Percentiles rank a stretch among this genome's conserved stretches.
These are phyloP conservation scores for Paraglomus brasilianum DNA, from an alignment of 192 early-diverging fungal genomes.

Conservation along the genomic window DNA sequence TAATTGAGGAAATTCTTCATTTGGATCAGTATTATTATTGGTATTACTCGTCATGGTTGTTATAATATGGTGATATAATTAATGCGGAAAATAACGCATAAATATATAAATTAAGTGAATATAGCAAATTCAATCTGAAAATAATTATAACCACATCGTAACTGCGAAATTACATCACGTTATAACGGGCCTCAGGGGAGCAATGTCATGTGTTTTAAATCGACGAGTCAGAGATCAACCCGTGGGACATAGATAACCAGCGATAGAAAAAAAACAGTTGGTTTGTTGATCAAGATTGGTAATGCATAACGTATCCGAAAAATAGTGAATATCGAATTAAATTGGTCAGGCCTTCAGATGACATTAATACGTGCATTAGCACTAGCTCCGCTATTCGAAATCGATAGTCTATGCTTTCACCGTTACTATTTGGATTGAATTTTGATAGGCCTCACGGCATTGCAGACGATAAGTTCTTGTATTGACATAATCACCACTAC, in stretches of 20 bases:
- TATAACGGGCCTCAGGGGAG: not conserved
- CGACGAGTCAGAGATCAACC: too few relatives aligned
- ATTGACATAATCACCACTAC: slow-evolving; percentile 27
- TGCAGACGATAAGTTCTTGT: slow-evolving; percentile 25
- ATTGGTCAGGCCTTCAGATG: not conserved
- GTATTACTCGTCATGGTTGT: slow-evolving; percentile 22
- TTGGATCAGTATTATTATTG: slow-evolving; percentile 20
- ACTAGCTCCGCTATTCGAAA: not conserved
- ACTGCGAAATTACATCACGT: not conserved
- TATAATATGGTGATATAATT: slow-evolving; percentile 24
- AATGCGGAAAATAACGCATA: slow-evolving; percentile 14
- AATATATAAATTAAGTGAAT: slow-evolving; percentile 24
- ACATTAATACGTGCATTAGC: not conserved
- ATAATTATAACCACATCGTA: slow-evolving; percentile 12
- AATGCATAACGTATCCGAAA: too few relatives aligned
- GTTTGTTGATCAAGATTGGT: too few relatives aligned
- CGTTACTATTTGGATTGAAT: slow-evolving; percentile 29
- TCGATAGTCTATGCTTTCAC: too few relatives aligned
- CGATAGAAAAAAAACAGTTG: too few relatives aligned
- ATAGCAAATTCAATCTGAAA: slow-evolving; percentile 23
- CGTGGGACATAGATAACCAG: too few relatives aligned
- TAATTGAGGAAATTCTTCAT: slow-evolving; percentile 11
- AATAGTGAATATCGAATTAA: too few relatives aligned
- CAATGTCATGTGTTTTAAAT: too few relatives aligned
- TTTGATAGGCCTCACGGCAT: slow-evolving; percentile 28